Percentiles rank a stretch among this genome's conserved stretches.
phyloP scores from a whole-genome alignment of 2,329 filamentous ascomycete species.

The Microsporum canis region DNA sequence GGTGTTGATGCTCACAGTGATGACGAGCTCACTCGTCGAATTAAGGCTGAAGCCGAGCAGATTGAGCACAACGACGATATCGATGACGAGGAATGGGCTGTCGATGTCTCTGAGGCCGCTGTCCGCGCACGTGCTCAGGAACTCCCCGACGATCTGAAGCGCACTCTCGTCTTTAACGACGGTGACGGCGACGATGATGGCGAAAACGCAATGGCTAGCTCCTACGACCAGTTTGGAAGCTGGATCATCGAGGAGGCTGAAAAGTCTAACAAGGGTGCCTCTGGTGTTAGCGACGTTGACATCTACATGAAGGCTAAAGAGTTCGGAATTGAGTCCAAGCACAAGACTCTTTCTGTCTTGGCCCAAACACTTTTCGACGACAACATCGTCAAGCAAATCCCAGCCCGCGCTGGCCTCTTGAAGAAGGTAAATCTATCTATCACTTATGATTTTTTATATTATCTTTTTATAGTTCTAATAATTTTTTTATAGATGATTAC shows the following conservation, averaged over 20 bases:
- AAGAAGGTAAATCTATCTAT: constrained; percentile 55
- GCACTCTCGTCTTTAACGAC: constrained; percentile 71
- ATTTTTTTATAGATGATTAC: constrained; percentile 52
- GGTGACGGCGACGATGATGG: constrained; percentile 68
- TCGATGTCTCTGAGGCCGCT: constrained; percentile 91
- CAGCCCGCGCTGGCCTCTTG: constrained; percentile 70
- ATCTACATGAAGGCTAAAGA: constrained; percentile 97
- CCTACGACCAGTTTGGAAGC: constrained; percentile 82
- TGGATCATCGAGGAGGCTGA: constrained; percentile 73
- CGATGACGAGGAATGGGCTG: constrained; percentile 87
- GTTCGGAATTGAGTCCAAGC: constrained; percentile 84
- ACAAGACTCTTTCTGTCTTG: constrained; percentile 83
- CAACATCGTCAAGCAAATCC: constrained; percentile 77
- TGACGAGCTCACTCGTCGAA: constrained; percentile 75
- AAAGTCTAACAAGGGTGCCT: constrained; percentile 57
- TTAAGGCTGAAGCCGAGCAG: constrained; percentile 56
- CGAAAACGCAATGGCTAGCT: constrained; percentile 60
- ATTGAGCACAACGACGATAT: constrained; percentile 59
- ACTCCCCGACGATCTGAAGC: constrained; percentile 89
- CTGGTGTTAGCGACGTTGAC: constrained; percentile 73
- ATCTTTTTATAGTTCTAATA: neutral
- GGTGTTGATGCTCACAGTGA: constrained; percentile 68
- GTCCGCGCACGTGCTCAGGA: constrained; percentile 88
- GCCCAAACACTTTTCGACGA: constrained; percentile 90
- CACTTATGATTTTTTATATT: neutral